These are phyloP conservation scores for Phalaenopsis equestris DNA, from an alignment of 106 monocot species.

Conservation along the genomic window DNA sequence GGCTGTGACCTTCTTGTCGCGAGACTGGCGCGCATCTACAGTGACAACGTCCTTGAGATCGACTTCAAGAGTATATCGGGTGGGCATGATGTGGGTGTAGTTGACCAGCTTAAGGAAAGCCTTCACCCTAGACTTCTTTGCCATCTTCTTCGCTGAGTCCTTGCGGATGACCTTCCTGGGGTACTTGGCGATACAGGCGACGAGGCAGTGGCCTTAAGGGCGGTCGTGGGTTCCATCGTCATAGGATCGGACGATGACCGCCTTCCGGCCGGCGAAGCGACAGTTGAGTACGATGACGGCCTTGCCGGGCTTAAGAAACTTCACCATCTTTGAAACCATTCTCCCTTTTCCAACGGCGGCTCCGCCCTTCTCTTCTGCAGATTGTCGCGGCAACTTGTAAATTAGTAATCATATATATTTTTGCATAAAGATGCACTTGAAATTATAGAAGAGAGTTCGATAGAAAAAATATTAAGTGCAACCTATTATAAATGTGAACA, in stretches of 20 bases:
- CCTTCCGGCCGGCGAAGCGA: slow-evolving; percentile 52
- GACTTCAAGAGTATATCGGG: slow-evolving; percentile 51
- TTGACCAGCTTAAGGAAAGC: slow-evolving; percentile 60
- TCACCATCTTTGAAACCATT: slow-evolving; percentile 33
- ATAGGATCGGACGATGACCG: slow-evolving; percentile 48
- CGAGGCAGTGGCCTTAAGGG: slow-evolving; percentile 57
- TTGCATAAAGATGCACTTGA: too few species aligned
- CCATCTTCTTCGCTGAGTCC: slow-evolving; percentile 49
- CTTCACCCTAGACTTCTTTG: slow-evolving; percentile 46
- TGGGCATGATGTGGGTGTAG: slow-evolving; percentile 65
- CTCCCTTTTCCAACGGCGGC: neutral
- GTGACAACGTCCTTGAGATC: slow-evolving; percentile 52
- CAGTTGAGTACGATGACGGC: slow-evolving; percentile 57
- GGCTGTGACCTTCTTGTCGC: slow-evolving; percentile 44
- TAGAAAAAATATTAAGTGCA: too few species aligned
- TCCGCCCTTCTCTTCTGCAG: neutral
- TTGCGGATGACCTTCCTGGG: slow-evolving; percentile 60
- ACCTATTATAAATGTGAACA: too few species aligned
- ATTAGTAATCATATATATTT: too few species aligned
- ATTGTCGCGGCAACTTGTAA: neutral
- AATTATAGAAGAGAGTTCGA: too few species aligned
- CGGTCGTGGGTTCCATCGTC: slow-evolving; percentile 59
- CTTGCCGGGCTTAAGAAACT: slow-evolving; percentile 62
- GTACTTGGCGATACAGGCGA: slow-evolving; percentile 47
- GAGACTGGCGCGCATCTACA: slow-evolving; percentile 29